Base-by-base conservation (phyloP, 2,329 filamentous ascomycete genomes). In the Tolypocladium ophioglossoides region DNA sequence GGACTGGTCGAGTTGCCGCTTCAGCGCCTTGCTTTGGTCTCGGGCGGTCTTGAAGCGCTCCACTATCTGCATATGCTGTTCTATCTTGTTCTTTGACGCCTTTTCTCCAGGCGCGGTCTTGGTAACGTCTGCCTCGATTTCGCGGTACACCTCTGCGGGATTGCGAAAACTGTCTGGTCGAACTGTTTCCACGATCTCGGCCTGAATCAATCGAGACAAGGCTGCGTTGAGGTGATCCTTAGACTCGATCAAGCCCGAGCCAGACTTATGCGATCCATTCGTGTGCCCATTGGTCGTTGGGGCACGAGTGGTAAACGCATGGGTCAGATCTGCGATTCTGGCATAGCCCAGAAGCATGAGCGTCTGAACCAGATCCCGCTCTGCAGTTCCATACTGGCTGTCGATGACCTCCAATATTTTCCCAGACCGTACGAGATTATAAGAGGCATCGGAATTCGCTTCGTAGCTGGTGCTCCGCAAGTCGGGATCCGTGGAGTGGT, bases 351-450 rank as follows among this genome's bases (percentile, higher is more conserved):
- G 77, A 54, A 85, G 78, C 56, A 95, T 73, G 44, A 96, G 73
- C 34, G 85, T 86, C 61, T 88, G 83, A 56, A 94, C 79, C 40
- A 96, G 76, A 57, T 85, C 82, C 54, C 84, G 82, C 34, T 90
- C 90, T 57, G 84, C 79, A n/a, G 77, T 73, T 20, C 91, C 92
- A 66, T 90, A 86, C 61, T 86, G 82, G 37, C 78, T 79, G 60
- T 90, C 84, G 46, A 94, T 79, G 56, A 89, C 76, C 59, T 91
- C 82, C 32, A 94, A 73, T 40, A 96, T 87, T 70, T 90, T 94
- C 46, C 90, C 91, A 4, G 83, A 82, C 55, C 94, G 87, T 39
- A 91, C 76, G 46, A 96, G 77, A 61, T 85, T 85, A 71, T 97
- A 97, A 59, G 90, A 88, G 57, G 85, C 83, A 60, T 84, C 76